A percentile compares a stretch with the other conserved stretches of the same genome.
Conservation (phyloP, 352 stramenopile genomes). For the Pythium dissotocum region DNA sequence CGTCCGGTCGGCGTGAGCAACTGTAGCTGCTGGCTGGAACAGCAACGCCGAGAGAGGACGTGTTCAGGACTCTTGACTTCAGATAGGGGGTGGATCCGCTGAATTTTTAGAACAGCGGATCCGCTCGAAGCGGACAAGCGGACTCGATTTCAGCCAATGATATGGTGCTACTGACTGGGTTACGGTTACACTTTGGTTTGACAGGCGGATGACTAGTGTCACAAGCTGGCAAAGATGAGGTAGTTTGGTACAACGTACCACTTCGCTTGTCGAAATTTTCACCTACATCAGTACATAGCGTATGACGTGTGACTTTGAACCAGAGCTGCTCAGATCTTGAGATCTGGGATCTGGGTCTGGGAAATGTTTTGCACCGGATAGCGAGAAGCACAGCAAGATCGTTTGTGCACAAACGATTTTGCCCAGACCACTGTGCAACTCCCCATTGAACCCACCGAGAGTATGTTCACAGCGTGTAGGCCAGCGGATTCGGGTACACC, state of each 20-base stretch:
- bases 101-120: neutral
- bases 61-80: neutral
- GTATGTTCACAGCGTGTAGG: no score
- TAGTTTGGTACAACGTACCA: neutral
- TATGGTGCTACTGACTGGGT: neutral
- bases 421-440: no score
- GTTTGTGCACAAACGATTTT: no score
- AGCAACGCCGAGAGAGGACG: neutral
- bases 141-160: neutral
- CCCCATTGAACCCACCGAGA: no score
- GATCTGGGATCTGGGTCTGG: no score
- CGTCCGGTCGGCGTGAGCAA: neutral
- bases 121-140: neutral
- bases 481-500: no score
- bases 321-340: no score
- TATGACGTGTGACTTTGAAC: no score
- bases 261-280: neutral
- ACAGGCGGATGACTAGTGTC: neutral
- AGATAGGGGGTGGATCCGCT: neutral
- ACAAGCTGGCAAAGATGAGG: neutral
- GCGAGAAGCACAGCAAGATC: no score
- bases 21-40: neutral
- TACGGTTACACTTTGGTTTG: neutral
- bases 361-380: no score
- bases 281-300: neutral